phyloP scores from a whole-genome alignment of 2,329 filamentous ascomycete species.

The Venturia effusa region DNA sequence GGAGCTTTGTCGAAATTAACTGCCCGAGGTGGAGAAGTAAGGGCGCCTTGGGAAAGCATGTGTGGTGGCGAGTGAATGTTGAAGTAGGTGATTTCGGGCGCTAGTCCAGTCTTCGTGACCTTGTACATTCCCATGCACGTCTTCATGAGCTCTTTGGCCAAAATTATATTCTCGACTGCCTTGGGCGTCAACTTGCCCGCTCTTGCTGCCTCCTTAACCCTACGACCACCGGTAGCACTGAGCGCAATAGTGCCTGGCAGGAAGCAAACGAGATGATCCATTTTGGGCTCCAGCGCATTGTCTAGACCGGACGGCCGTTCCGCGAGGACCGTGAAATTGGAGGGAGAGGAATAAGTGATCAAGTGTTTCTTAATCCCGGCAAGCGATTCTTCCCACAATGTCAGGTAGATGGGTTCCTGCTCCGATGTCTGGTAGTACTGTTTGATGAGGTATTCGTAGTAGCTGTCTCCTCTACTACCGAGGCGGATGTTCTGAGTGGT shows the following conservation, averaged over 20 bases:
- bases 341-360: conserved; percentile 73
- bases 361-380: conserved; percentile 82
- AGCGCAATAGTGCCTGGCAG: conserved; percentile 93
- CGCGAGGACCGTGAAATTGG: conserved; percentile 77
- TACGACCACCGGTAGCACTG: conserved; percentile 67
- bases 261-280: conserved; percentile 98
- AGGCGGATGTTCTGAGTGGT: conserved; percentile 77
- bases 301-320: conserved; percentile 69
- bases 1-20: conserved; percentile 32
- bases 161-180: conserved; percentile 75
- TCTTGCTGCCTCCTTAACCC: conserved; percentile 65
- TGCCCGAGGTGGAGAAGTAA: conserved; percentile 34
- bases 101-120: conserved; percentile 79
- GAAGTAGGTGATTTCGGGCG: conserved; percentile 91
- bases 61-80: conserved; percentile 59
- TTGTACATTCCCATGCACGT: conserved; percentile 99
- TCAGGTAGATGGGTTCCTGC: conserved; percentile 73
- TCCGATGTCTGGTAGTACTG: conserved; percentile 91
- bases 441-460: conserved; percentile 98
- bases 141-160: conserved; percentile 85
- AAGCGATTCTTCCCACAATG: conserved; percentile 87
- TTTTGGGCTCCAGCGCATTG: conserved; percentile 64
- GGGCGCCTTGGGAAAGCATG: conserved; percentile 44
- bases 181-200: conserved; percentile 59
- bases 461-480: conserved; percentile 90